Conservation (phyloP, 2,329 filamentous ascomycete species). For the Arthrinium phaeospermum region DNA sequence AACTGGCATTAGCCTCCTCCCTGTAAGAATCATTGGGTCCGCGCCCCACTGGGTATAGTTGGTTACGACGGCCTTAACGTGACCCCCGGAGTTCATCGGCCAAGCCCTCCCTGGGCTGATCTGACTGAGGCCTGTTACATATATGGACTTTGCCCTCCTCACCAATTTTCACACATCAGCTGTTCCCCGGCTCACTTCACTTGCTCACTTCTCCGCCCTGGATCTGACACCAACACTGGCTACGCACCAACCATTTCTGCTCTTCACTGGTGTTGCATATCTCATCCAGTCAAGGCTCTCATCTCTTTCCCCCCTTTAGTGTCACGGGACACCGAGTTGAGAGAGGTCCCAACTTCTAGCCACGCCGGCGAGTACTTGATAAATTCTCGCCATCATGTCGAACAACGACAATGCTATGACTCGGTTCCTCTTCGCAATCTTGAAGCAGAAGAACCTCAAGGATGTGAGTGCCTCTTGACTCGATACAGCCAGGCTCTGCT, state of each 20-base stretch:
- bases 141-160: conserved; percentile 47
- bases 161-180: conserved; percentile 45
- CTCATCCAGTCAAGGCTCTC: background rate
- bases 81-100: conserved; percentile 34
- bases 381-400: conserved; percentile 50
- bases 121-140: conserved; percentile 37
- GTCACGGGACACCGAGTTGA: background rate
- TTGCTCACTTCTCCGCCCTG: conserved; percentile 38
- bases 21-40: conserved; percentile 14
- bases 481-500: background rate
- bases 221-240: conserved; percentile 32
- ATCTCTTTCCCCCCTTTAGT: conserved; percentile 33
- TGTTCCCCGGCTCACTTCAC: conserved; percentile 46
- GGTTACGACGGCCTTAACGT: conserved; percentile 33
- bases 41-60: conserved; percentile 10
- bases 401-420: conserved; percentile 63
- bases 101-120: conserved; percentile 34
- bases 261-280: conserved; percentile 30
- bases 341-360: background rate
- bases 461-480: conserved; percentile 53
- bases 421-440: conserved; percentile 63
- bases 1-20: background rate
- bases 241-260: conserved; percentile 29
- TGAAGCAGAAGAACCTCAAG: conserved; percentile 65
- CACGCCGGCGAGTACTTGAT: background rate